These are phyloP conservation scores for Cercophora sp. DNA, from an alignment of 495 filamentous ascomycete species.

Conservation along the genomic window DNA sequence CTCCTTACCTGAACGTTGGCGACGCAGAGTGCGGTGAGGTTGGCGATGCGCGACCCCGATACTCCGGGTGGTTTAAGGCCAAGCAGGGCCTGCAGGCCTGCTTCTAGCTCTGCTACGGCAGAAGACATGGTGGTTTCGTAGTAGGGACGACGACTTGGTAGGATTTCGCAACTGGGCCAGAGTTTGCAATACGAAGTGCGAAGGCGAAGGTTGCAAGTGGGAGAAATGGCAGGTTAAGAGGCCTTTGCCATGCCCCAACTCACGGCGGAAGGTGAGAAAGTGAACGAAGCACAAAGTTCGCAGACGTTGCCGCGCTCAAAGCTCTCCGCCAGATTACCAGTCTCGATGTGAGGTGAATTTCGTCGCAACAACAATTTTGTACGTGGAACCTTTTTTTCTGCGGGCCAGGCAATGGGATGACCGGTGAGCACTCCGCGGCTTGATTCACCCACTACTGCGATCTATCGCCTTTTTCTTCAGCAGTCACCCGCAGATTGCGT, in stretches of 20 bases:
- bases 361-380: slow-evolving; percentile 12
- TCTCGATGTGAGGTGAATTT: slow-evolving; percentile 11
- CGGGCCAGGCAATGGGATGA: background rate
- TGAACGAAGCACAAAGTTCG: slow-evolving; percentile 16
- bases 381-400: slow-evolving; percentile 11
- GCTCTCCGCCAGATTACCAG: slow-evolving; percentile 24
- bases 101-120: slow-evolving; percentile 86
- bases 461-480: background rate
- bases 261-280: slow-evolving; percentile 21
- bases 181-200: slow-evolving; percentile 20
- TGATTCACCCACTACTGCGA: background rate
- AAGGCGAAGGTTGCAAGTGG: background rate
- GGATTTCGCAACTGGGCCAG: background rate
- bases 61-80: slow-evolving; percentile 88
- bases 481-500: slow-evolving; percentile 1
- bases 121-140: slow-evolving; percentile 59
- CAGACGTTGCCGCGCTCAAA: background rate
- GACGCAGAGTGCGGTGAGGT: slow-evolving; percentile 80
- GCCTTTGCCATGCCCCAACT: slow-evolving; percentile 27
- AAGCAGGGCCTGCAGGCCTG: slow-evolving; percentile 85
- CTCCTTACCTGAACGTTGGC: slow-evolving; percentile 87
- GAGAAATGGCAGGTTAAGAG: slow-evolving; percentile 11
- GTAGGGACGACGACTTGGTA: slow-evolving; percentile 6
- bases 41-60: slow-evolving; percentile 80
- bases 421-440: slow-evolving; percentile 7